phyloP scores from a whole-genome alignment of 2,329 filamentous ascomycete species.

The Colletotrichum spaethianum region DNA sequence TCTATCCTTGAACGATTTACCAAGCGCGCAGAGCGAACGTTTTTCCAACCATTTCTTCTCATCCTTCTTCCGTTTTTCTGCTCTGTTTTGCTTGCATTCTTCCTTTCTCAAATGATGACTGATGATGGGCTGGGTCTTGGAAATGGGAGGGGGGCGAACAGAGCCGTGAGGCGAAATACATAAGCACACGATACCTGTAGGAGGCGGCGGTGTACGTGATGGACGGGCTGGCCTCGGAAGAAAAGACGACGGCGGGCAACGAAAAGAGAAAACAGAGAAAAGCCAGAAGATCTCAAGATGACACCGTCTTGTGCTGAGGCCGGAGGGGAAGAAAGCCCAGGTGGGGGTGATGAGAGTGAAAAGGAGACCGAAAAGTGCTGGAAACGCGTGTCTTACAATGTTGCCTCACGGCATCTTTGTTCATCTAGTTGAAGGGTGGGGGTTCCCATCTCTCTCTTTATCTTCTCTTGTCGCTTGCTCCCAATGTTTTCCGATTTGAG shows the following conservation, averaged over 20 bases:
- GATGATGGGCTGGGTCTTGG: conserved; percentile 33
- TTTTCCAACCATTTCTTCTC: conserved; percentile 9
- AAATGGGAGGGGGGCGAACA: conserved; percentile 8
- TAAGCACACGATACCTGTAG: conserved; percentile 23
- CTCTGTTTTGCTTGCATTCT: conserved; percentile 2
- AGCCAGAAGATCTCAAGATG: neutral
- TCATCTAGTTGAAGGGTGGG: conserved; percentile 35
- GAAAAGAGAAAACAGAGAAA: conserved; percentile 16
- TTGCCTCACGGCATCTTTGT: conserved; percentile 54
- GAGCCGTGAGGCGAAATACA: conserved; percentile 28
- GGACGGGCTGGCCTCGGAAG: neutral
- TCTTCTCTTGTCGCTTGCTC: conserved; percentile 29
- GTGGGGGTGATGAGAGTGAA: neutral
- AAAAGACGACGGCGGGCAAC: neutral
- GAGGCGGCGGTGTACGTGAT: conserved; percentile 27
- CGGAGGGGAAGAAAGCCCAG: neutral
- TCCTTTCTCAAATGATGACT: conserved; percentile 37
- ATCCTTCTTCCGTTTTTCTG: neutral
- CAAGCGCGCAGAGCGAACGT: conserved; percentile 32
- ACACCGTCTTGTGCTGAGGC: conserved; percentile 10
- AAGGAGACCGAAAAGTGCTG: conserved; percentile 33
- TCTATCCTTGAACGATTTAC: conserved; percentile 40
- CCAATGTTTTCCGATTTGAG: neutral
- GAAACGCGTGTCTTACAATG: conserved; percentile 42
- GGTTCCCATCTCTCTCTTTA: conserved; percentile 17